Conservation (phyloP, 495 filamentous ascomycete genomes). For the Aspergillus kassunensis region DNA sequence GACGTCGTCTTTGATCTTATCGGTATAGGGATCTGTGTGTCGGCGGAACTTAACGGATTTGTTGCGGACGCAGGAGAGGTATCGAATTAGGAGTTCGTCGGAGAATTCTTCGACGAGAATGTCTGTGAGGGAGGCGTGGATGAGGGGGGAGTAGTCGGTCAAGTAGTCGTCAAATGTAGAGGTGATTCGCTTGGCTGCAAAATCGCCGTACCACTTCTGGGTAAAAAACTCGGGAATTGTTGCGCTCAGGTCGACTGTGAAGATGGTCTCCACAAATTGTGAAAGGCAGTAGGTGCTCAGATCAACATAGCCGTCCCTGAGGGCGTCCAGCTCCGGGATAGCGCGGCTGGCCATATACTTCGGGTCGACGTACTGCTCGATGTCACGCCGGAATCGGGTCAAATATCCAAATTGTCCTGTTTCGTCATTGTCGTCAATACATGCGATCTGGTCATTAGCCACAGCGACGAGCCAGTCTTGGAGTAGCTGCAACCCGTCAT, state of each 20-base stretch:
- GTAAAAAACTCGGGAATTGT: slow-evolving; percentile 91
- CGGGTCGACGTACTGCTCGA: slow-evolving; percentile 72
- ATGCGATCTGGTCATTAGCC: slow-evolving; percentile 97
- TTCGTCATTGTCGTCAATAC: slow-evolving; percentile 80
- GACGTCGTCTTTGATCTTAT: slow-evolving; percentile 88
- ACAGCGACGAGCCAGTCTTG: slow-evolving; percentile 96
- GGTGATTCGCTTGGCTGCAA: slow-evolving; percentile 81
- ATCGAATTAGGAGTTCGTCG: slow-evolving; percentile 80
- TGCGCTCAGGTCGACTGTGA: slow-evolving; percentile 75
- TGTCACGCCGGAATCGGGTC: slow-evolving; percentile 72
- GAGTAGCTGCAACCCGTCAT: slow-evolving; percentile 72
- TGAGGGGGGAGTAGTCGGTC: slow-evolving; percentile 70
- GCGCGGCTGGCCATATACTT: slow-evolving; percentile 71
- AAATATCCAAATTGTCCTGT: slow-evolving; percentile 71
- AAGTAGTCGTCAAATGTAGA: slow-evolving; percentile 95
- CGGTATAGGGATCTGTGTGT: slow-evolving; percentile 68
- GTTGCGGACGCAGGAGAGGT: slow-evolving; percentile 85
- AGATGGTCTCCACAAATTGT: slow-evolving; percentile 79
- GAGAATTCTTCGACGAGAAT: slow-evolving; percentile 87
- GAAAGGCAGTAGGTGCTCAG: slow-evolving; percentile 84
- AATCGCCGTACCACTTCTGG: slow-evolving; percentile 74
- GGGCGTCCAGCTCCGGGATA: slow-evolving; percentile 62
- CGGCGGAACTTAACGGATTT: slow-evolving; percentile 85
- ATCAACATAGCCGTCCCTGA: slow-evolving; percentile 91
- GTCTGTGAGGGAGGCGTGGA: slow-evolving; percentile 81